Base-by-base conservation (phyloP, 164 flowering plant species). In the Amborella trichopoda region DNA sequence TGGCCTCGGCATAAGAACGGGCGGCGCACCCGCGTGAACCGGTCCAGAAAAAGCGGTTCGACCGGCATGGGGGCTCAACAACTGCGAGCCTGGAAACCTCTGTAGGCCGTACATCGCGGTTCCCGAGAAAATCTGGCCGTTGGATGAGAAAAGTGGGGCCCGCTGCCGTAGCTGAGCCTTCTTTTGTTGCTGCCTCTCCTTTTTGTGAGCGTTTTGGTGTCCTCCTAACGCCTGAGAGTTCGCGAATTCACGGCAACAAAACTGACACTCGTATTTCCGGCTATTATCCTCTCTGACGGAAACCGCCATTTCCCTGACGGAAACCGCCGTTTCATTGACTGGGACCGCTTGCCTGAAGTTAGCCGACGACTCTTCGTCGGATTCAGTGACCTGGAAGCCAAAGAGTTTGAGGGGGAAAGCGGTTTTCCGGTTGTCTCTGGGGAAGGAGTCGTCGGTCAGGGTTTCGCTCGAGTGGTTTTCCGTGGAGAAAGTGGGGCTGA, bases 221-320 rank as follows among this genome's bases (percentile, higher is more conserved):
- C 94, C 94, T 1, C 94, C 94, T 17, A 84, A 46, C 8, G 94
- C 94, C 54, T 84, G 94, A 0, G 94, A 84, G 0, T 88, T 81
- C 0, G 94, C 87, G 65, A 84, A 84, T 61, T 78, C 82, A 40
- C 94, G 53, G 42, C 73, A 76, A 33, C 94, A 84, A 45, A 81
- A 84, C 28, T 84, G 94, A 48, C 94, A 84, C 47, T 84, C 90
- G 36, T 81, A 84, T 40, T 68, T 73, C 13, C 87, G 54, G 23
- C 54, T 55, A 51, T 56, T 70, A 10, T 61, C 55, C n/a, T n/a
- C n/a, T n/a, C n/a, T n/a, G n/a, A n/a, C n/a, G n/a, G n/a, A 46
- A 46, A 36, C 68, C 65, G 6, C 53, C 59, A 73, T 67, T 64
- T 27, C 77, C 71, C 0, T 81, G n/a, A n/a, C n/a, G 22, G 19